A percentile compares a stretch with the other conserved stretches of the same genome.
Conservation (phyloP, 306 rosid genomes). For the Inga leiocalycina region DNA sequence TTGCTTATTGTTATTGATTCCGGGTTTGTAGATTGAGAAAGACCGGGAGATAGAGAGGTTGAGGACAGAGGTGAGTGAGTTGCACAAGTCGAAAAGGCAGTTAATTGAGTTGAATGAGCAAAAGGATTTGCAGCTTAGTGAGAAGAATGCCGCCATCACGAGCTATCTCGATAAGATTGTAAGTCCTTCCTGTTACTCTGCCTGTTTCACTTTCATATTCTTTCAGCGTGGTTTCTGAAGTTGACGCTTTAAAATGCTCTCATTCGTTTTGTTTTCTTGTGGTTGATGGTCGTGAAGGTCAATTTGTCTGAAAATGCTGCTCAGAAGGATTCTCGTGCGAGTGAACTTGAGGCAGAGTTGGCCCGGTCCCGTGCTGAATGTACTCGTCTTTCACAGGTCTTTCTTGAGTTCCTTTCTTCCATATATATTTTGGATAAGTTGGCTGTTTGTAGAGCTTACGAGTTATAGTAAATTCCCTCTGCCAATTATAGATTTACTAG, state of each 20-base stretch:
- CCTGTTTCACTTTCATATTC: background rate
- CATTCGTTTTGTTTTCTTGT: constrained; percentile 10
- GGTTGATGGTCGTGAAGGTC: constrained; percentile 52
- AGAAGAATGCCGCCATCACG: constrained; percentile 72
- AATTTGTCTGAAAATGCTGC: constrained; percentile 63
- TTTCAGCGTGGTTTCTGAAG: constrained; percentile 8
- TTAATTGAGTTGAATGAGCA: constrained; percentile 69
- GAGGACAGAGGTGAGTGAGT: constrained; percentile 65
- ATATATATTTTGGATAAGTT: background rate
- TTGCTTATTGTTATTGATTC: background rate
- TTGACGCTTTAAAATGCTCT: background rate
- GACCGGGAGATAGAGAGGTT: constrained; percentile 86
- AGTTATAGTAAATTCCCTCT: background rate
- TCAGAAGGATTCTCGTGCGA: constrained; percentile 74
- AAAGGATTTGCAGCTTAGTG: constrained; percentile 73
- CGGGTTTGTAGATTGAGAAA: constrained; percentile 70
- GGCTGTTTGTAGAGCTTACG: constrained; percentile 4
- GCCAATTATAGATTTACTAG: background rate
- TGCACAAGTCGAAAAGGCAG: constrained; percentile 89
- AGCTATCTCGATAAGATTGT: constrained; percentile 93
- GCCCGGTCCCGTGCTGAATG: constrained; percentile 64
- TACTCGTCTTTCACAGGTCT: constrained; percentile 77
- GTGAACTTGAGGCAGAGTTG: constrained; percentile 74
- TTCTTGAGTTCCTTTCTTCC: background rate
- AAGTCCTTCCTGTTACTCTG: constrained; percentile 23